phyloP scores from a whole-genome alignment of 2,329 filamentous ascomycete genomes.

The Dothistroma septosporum region DNA sequence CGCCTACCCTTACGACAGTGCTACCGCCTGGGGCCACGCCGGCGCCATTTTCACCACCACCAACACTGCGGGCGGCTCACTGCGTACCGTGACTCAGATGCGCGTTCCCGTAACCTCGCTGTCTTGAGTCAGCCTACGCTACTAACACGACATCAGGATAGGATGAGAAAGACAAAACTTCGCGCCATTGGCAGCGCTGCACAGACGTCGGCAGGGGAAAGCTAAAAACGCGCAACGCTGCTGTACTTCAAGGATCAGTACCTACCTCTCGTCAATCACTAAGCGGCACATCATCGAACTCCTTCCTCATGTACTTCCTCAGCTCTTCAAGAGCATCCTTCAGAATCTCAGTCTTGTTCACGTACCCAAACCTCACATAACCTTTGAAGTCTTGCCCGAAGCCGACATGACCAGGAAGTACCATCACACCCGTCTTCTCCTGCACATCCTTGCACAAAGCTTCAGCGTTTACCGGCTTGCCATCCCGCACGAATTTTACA shows the following conservation, averaged over 20 bases:
- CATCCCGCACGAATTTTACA: conserved; percentile 61
- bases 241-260: background rate
- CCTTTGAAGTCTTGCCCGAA: conserved; percentile 73
- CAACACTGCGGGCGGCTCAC: conserved; percentile 13
- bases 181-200: background rate
- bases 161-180: background rate
- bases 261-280: conserved; percentile 11
- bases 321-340: conserved; percentile 59
- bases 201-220: background rate
- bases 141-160: background rate
- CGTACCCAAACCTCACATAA: conserved; percentile 74
- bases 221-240: background rate
- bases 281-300: conserved; percentile 49
- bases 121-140: conserved; percentile 1
- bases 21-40: conserved; percentile 20
- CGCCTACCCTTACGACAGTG: conserved; percentile 21
- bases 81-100: conserved; percentile 15
- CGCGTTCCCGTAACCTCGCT: conserved; percentile 20
- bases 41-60: conserved; percentile 14
- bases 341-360: conserved; percentile 65
- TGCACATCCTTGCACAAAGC: conserved; percentile 66
- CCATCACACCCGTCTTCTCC: conserved; percentile 65
- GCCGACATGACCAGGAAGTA: conserved; percentile 68
- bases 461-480: conserved; percentile 65
- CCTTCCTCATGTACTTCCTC: conserved; percentile 53